Evolutionary conservation across 1,284 basidiomycete genomes (phyloP).

Genomic region (Ustilago loliicola): DNA sequence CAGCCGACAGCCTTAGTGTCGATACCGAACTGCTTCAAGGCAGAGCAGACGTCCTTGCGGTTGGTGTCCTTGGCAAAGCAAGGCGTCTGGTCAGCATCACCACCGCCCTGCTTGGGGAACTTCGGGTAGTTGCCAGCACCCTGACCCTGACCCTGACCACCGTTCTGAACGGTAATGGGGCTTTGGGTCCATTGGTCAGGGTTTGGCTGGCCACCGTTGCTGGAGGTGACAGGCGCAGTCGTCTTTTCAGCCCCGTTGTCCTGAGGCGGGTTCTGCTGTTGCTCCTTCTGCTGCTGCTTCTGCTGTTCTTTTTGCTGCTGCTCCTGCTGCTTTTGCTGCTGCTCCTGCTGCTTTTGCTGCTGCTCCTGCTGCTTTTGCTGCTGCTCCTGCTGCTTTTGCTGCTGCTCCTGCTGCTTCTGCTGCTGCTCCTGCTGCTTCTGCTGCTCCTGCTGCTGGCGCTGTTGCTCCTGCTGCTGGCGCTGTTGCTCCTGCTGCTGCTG

Average conservation of each 20-base stretch:
- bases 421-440: slow-evolving; percentile 22
- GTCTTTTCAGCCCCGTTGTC: background rate
- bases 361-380: slow-evolving; percentile 20
- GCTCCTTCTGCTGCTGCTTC: slow-evolving; percentile 23
- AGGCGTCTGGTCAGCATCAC: slow-evolving; percentile 35
- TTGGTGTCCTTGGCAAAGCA: slow-evolving; percentile 38
- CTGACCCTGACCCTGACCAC: slow-evolving; percentile 1
- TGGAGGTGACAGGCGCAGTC: too few species aligned
- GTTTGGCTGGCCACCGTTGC: slow-evolving; percentile 11
- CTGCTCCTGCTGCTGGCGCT: slow-evolving; percentile 24
- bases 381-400: slow-evolving; percentile 12
- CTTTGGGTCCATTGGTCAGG: slow-evolving; percentile 1
- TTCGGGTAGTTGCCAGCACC: slow-evolving; percentile 34
- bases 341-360: slow-evolving; percentile 16
- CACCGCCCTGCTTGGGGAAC: slow-evolving; percentile 43
- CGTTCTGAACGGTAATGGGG: slow-evolving; percentile 14
- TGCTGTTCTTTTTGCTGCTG: slow-evolving; percentile 13
- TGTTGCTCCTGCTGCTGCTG: slow-evolving; percentile 12
- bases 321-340: slow-evolving; percentile 15
- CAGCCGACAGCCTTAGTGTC: slow-evolving; percentile 37
- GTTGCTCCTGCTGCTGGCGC: slow-evolving; percentile 10
- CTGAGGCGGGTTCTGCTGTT: slow-evolving; percentile 10
- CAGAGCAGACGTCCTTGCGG: slow-evolving; percentile 53
- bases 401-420: slow-evolving; percentile 14
- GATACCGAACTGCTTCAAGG: slow-evolving; percentile 46